phyloP scores from a whole-genome alignment of 2,329 filamentous ascomycete genomes.

The Aspergillus sojae region DNA sequence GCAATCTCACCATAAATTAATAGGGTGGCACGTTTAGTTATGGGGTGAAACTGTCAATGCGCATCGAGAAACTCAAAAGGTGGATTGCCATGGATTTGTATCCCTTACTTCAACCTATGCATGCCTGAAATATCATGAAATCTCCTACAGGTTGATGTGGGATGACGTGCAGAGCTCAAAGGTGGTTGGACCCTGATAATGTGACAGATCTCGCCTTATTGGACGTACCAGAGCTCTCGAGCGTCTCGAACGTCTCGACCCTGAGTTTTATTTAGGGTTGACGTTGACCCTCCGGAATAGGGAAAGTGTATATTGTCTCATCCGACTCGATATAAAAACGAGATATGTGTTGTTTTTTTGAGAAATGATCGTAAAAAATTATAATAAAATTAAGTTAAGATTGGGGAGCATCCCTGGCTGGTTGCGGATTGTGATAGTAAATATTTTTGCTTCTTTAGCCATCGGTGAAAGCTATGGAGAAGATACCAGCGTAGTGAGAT shows the following conservation, averaged over 20 bases:
- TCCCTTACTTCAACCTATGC: background rate
- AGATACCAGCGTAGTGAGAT: background rate
- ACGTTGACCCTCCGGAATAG: background rate
- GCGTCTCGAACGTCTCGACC: background rate
- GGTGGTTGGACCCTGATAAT: background rate
- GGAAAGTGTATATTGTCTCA: background rate
- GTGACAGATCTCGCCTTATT: background rate
- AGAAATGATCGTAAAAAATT: too few species aligned
- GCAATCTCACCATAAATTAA: background rate
- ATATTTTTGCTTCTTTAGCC: background rate
- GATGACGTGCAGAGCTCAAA: background rate
- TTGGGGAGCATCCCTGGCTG: background rate
- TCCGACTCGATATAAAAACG: too few species aligned
- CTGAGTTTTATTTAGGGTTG: background rate
- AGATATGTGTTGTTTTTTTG: too few species aligned
- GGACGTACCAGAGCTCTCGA: background rate
- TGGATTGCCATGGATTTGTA: background rate
- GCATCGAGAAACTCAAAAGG: background rate
- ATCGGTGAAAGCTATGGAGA: background rate
- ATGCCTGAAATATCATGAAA: background rate
- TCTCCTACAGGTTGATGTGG: background rate
- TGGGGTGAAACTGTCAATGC: background rate
- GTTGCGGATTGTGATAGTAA: background rate
- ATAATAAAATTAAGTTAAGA: background rate
- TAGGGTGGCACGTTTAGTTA: background rate